Percentiles rank a stretch among this genome's conserved stretches.
Conservation (phyloP, 1,284 basidiomycete species). For the Apiotrichum domesticum region DNA sequence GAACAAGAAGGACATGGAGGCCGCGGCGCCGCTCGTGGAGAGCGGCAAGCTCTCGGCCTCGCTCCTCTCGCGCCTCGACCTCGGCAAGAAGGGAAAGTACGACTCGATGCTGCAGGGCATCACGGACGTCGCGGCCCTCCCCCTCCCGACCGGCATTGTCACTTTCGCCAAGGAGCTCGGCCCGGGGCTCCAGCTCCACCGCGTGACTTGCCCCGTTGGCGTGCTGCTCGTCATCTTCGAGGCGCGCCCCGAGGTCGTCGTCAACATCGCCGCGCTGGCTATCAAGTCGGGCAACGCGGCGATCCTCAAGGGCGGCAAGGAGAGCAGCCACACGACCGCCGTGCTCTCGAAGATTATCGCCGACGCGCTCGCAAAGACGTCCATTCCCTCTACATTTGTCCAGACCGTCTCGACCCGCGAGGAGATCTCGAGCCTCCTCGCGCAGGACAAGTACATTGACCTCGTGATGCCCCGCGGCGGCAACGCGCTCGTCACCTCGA, state of each 20-base stretch:
- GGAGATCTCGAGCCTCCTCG: slow-evolving; percentile 79
- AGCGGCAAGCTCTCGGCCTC: slow-evolving; percentile 76
- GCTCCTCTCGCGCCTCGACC: slow-evolving; percentile 78
- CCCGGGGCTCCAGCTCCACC: slow-evolving; percentile 78
- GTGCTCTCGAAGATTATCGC: slow-evolving; percentile 75
- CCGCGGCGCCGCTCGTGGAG: slow-evolving; percentile 68
- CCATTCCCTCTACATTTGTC: slow-evolving; percentile 72
- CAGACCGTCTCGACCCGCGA: slow-evolving; percentile 90
- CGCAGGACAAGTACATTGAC: slow-evolving; percentile 87
- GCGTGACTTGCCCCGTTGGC: slow-evolving; percentile 94
- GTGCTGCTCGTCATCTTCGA: slow-evolving; percentile 97
- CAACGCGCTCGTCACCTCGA: slow-evolving; percentile 79
- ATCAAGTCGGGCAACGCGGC: slow-evolving; percentile 98
- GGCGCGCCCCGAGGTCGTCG: slow-evolving; percentile 93
- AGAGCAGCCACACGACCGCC: slow-evolving; percentile 70
- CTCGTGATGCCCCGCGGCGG: slow-evolving; percentile 95
- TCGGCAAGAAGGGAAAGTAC: slow-evolving; percentile 83
- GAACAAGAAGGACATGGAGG: slow-evolving; percentile 72
- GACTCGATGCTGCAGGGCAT: slow-evolving; percentile 87
- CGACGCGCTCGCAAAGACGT: slow-evolving; percentile 64
- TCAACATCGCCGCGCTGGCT: slow-evolving; percentile 92
- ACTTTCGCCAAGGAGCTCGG: slow-evolving; percentile 84
- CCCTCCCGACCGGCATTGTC: slow-evolving; percentile 79
- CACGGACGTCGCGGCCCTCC: slow-evolving; percentile 73
- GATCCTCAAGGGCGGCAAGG: slow-evolving; percentile 94